Base-by-base conservation (phyloP, 2,329 filamentous ascomycete genomes). In the Pleomassaria siparia region DNA sequence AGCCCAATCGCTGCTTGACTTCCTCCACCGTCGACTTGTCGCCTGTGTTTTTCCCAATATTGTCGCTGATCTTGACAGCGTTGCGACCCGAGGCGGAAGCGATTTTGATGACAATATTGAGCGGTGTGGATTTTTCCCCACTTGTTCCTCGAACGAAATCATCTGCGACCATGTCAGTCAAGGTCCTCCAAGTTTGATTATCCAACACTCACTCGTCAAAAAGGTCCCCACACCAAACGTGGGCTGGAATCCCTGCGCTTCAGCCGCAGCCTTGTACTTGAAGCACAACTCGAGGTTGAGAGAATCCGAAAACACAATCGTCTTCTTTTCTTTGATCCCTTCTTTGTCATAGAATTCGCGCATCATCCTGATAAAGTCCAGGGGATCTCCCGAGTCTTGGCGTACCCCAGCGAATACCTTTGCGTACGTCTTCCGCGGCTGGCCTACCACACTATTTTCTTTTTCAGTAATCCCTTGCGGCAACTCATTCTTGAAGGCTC, bases 101-200 rank as follows among this genome's bases (percentile, higher is more conserved):
- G 51, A 99, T 80, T 75, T 99, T 99, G 74, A 99, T 96, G 58
- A 99, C 94, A 62, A 99, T 99, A 64, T 99, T 99, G 45, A 99
- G 76, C 0, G 94, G 94, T 13, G 85, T 83, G 0, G 91, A 96
- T 73, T 96, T 97, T 58, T 84, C 84, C 30, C 86, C 85, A 1
- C 85, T 88, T 28, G 79, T 83, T 51, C 81, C 75, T 55, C 87
- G 83, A n/a, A 75, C 76, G 68, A 94, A 99, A 71, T 99, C 94
- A 64, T 99, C 83, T 82, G 48, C 42, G 7, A 30, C n/a, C 16
- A 25, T 15, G 52, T 67, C 40, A 63, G 61, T 50, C 21, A 9
- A 9, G 3, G n/a, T n/a, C n/a, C 11, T 9, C 6, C 13, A 2
- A 13, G 7, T 15, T 11, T 35, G 9, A 25, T 6, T 2, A 8